Base-by-base conservation (phyloP, 345 rosid species). In the Nephelium lappaceum region DNA sequence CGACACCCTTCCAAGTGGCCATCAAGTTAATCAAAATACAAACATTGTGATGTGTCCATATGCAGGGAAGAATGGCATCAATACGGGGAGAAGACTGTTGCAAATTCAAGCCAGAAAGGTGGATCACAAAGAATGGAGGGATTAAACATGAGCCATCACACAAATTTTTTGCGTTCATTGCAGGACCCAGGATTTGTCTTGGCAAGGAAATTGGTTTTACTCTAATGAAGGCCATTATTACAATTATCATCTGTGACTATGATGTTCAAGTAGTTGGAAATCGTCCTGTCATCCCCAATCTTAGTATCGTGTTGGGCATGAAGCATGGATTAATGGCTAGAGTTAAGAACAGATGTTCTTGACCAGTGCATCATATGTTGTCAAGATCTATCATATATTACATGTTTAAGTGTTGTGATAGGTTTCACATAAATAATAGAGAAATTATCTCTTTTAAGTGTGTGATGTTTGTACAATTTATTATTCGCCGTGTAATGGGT, bases 1-100 rank as follows among this genome's bases (percentile, higher is more conserved):
- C 3, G 82, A 82, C 27, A 8, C 15, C 10, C 81, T 82, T 25
- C 84, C 84, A 19, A 82, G 79, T 3, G 84, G 84, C 11, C 84
- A 82, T 43, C 47, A 10, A 9, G 72, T 82, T 1, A 15, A 36
- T 25, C 62, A 42, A 4, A 55, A 74, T 0, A 74, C 39, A 58
- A 78, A 58, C 21, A 38, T 82, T 0, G 3, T 82, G 49, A 69
- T 74, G 8, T 42, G 72, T 0, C 2, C 62, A 11, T 69, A 78
- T 23, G 55, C 79, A 41, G 82, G 84, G 72, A 31, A 82, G 82
- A 25, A 78, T 78, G 79, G 24, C 49, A 12, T 67, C 66, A 0
- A 66, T 82, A 31, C 78, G 85, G 85, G 85, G 85, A 2, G 9
- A 69, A 7, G 82, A 82, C 62, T 57, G 69, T 53, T 19, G 11